These are phyloP conservation scores for Mycosphaerella sp. DNA, from an alignment of 2,329 filamentous ascomycete genomes.

Conservation along the genomic window DNA sequence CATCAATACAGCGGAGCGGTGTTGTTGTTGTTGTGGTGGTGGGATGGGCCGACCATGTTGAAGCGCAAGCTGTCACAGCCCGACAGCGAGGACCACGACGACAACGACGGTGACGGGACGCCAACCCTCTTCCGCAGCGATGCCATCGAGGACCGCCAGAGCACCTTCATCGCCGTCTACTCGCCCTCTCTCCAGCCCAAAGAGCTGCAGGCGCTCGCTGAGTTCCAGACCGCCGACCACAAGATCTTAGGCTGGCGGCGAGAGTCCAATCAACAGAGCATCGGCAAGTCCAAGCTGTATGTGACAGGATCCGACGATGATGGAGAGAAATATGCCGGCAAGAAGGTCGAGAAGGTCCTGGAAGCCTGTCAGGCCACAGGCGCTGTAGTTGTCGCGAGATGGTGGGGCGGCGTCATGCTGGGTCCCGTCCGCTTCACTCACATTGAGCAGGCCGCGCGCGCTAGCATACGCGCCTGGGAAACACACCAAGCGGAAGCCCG, in stretches of 20 bases:
- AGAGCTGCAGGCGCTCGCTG: slow-evolving; percentile 40
- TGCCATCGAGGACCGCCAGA: slow-evolving; percentile 46
- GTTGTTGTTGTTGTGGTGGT: not conserved
- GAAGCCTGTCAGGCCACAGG: slow-evolving; percentile 41
- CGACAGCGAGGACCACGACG: slow-evolving; percentile 2
- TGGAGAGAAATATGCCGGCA: slow-evolving; percentile 48
- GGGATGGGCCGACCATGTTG: slow-evolving; percentile 16
- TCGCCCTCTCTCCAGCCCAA: slow-evolving; percentile 40
- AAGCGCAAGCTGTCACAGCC: slow-evolving; percentile 26
- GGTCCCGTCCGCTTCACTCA: slow-evolving; percentile 49
- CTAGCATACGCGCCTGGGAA: slow-evolving; percentile 42
- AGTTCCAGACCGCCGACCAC: slow-evolving; percentile 44
- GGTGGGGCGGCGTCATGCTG: slow-evolving; percentile 50
- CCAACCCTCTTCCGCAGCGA: slow-evolving; percentile 40
- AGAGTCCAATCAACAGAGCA: slow-evolving; percentile 42
- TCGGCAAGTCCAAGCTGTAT: slow-evolving; percentile 37
- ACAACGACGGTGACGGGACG: slow-evolving; percentile 4
- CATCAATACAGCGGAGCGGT: not conserved
- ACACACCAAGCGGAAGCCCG: slow-evolving; percentile 28
- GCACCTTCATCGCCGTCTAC: slow-evolving; percentile 47
- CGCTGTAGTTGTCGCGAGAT: slow-evolving; percentile 47
- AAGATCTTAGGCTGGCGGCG: slow-evolving; percentile 48
- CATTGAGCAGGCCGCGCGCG: slow-evolving; percentile 45
- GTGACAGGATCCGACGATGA: slow-evolving; percentile 47
- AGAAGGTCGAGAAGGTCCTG: slow-evolving; percentile 43